phyloP scores from a whole-genome alignment of 1,139 yeast species.

The Yamadazyma jaroonii region DNA sequence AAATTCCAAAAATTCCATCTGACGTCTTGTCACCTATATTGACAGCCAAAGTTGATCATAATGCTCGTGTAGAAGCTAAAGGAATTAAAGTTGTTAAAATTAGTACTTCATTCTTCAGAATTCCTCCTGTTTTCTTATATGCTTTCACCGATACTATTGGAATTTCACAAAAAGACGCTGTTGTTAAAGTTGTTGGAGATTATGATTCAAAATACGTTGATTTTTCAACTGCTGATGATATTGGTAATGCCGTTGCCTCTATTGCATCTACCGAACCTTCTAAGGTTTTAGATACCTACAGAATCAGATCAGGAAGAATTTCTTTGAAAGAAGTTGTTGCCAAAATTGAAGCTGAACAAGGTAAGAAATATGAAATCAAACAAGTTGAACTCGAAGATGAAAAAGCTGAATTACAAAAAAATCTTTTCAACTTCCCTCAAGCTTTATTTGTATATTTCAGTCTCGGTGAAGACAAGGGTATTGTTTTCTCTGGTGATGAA shows the following conservation, averaged over 20 bases:
- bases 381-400: neutral
- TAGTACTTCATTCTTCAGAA: constrained; percentile 42
- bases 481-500: constrained; percentile 30
- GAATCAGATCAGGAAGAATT: constrained; percentile 40
- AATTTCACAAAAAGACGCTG: constrained; percentile 36
- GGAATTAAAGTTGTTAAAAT: constrained; percentile 57
- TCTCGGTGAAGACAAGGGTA: constrained; percentile 39
- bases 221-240: constrained; percentile 39
- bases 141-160: constrained; percentile 38
- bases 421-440: neutral
- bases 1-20: constrained; percentile 22
- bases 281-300: constrained; percentile 43
- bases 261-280: constrained; percentile 36
- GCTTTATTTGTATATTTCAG: constrained; percentile 3
- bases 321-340: constrained; percentile 38
- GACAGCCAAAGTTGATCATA: constrained; percentile 36
- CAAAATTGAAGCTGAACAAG: constrained; percentile 37
- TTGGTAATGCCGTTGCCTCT: constrained; percentile 46
- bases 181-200: constrained; percentile 21
- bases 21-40: constrained; percentile 34
- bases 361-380: constrained; percentile 12
- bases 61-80: constrained; percentile 35
- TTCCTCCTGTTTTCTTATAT: constrained; percentile 35
- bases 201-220: constrained; percentile 18
- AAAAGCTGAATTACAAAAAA: neutral